phyloP scores from a whole-genome alignment of 2,329 filamentous ascomycete species.

The Botrytis aclada region DNA sequence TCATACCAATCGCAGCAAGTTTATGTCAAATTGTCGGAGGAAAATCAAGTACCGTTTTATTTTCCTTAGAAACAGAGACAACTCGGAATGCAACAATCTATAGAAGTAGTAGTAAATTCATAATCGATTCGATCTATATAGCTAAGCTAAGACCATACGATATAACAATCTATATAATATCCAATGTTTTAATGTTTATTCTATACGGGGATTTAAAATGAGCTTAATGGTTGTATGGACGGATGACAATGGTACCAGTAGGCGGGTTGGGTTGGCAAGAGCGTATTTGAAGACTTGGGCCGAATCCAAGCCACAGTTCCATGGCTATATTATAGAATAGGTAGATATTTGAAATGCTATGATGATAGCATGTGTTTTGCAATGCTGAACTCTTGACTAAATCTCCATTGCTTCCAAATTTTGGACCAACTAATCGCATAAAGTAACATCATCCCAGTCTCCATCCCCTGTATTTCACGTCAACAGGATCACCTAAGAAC shows the following conservation, averaged over 20 bases:
- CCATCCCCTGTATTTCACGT: not conserved
- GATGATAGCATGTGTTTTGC: not conserved
- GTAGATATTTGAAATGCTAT: not conserved
- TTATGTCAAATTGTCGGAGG: too few relatives aligned
- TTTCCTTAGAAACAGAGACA: too few relatives aligned
- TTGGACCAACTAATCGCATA: not conserved
- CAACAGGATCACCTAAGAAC: not conserved
- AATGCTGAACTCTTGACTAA: not conserved
- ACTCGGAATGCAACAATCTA: too few relatives aligned
- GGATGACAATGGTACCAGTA: not conserved
- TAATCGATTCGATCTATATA: too few relatives aligned
- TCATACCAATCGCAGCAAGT: too few relatives aligned
- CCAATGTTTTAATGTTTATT: too few relatives aligned
- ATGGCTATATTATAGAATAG: not conserved
- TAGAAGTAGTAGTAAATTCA: too few relatives aligned
- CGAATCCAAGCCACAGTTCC: not conserved
- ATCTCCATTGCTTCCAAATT: not conserved
- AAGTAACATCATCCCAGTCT: not conserved
- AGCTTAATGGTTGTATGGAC: too few relatives aligned
- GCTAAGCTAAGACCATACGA: too few relatives aligned
- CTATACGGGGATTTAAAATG: too few relatives aligned
- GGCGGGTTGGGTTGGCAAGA: not conserved
- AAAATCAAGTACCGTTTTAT: too few relatives aligned
- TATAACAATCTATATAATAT: too few relatives aligned
- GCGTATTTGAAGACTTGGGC: not conserved